A percentile compares a stretch with the other conserved stretches of the same genome.
These are phyloP conservation scores for Erodium trifolium DNA, from an alignment of 441 rosid genomes.

Conservation along the genomic window DNA sequence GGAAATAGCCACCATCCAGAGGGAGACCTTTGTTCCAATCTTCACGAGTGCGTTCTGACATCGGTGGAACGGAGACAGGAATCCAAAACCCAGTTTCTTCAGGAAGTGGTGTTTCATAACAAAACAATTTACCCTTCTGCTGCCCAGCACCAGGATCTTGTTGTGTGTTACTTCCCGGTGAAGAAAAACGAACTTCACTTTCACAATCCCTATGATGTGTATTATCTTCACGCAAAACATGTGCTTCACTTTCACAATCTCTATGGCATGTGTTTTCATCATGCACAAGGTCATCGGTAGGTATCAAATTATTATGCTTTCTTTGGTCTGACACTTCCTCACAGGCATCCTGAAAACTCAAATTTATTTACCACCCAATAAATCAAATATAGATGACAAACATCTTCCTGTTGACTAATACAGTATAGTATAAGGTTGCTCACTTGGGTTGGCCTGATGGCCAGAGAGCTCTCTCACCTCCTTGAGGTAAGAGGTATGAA, in stretches of 20 bases:
- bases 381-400: background rate
- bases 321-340: slow-evolving; percentile 11
- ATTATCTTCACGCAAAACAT: no score
- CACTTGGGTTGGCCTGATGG: no score
- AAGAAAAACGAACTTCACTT: no score
- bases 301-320: slow-evolving; percentile 11
- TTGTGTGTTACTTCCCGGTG: slow-evolving; percentile 12
- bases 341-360: background rate
- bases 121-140: slow-evolving; percentile 62
- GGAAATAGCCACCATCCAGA: slow-evolving; percentile 66
- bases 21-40: slow-evolving; percentile 51
- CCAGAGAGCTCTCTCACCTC: no score
- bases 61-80: slow-evolving; percentile 94
- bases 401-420: background rate
- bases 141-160: slow-evolving; percentile 13
- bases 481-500: no score
- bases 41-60: slow-evolving; percentile 57
- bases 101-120: slow-evolving; percentile 60
- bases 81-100: slow-evolving; percentile 94
- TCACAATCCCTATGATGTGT: no score
- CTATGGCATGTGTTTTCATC: slow-evolving; percentile 9
- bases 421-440: background rate
- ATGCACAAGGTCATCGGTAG: background rate
- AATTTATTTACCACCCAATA: no score
- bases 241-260: slow-evolving; percentile 22